A percentile compares a stretch with the other conserved stretches of the same genome.
Evolutionary conservation across 345 rosid genomes (phyloP).

Genomic region (Citrus inodora): DNA sequence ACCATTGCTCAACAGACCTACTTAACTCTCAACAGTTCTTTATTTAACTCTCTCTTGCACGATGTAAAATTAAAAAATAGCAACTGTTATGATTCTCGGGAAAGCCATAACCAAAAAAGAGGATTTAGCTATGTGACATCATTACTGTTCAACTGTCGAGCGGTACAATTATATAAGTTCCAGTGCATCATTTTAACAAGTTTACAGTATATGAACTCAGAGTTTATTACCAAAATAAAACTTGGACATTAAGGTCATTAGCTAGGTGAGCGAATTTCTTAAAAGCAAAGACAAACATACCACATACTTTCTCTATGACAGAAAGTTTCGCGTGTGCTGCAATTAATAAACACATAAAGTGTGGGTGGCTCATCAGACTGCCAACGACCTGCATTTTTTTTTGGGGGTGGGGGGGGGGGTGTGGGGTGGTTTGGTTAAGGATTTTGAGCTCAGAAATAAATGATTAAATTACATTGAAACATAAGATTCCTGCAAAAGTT

Average conservation of each 20-base stretch:
- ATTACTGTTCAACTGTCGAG: not conserved
- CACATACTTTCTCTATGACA: conserved; percentile 86
- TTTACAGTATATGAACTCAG: not conserved
- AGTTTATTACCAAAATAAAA: not conserved
- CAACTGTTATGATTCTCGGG: not conserved
- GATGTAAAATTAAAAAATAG: not conserved
- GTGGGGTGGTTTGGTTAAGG: not conserved
- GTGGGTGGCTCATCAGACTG: conserved; percentile 71
- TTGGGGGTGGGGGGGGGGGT: too few species aligned
- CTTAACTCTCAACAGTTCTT: not conserved
- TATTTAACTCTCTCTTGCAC: not conserved
- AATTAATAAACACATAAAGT: conserved; percentile 74
- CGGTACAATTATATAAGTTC: not conserved
- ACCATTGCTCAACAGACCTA: not conserved
- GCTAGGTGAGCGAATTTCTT: not conserved
- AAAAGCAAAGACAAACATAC: conserved; percentile 38
- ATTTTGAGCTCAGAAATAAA: not conserved
- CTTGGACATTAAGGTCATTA: conserved; percentile 1
- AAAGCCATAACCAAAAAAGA: not conserved
- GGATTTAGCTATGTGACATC: conserved; percentile 1
- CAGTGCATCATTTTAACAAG: not conserved
- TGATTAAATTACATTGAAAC: not conserved
- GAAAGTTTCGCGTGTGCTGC: conserved; percentile 89
- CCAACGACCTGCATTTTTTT: conserved; percentile 63
- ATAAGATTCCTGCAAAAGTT: not conserved